Base-by-base conservation (phyloP, 108 stramenopile species). In the Poteriospumella lacustris region DNA sequence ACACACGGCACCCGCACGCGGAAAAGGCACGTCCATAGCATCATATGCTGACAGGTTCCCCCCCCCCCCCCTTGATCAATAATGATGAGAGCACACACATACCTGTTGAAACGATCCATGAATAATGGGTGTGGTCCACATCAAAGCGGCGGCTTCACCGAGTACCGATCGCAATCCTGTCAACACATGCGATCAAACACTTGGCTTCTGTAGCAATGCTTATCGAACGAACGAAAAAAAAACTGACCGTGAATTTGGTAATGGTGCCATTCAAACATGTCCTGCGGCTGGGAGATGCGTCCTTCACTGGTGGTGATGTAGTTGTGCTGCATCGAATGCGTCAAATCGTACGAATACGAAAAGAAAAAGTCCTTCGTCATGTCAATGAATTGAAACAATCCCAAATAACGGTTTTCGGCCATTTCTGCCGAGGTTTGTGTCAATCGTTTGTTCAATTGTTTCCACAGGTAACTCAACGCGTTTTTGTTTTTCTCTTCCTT, bases 241-340 rank as follows among this genome's bases (percentile, higher is more conserved):
- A n/a, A n/a, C n/a, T n/a, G n/a, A n/a, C n/a, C 60, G 9, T 91
- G 81, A 0, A 93, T 94, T 70, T 91, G 89, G 80, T 95, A 95
- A 68, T 89, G 89, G 78, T 99, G 96, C 97, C 96, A 97, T 0
- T 91, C 91, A 82, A 93, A 97, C 92, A 95, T 95, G 75, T 94
- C 92, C 85, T 95, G 77, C 9, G 58, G 29, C 29, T 39, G 73
- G 12, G 19, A 12, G 1, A 79, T 1, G 64, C 68, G 40, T 85
- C 26, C 52, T 41, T 42, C 82, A 42, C 89, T 88, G 44, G 91
- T 91, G 26, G 91, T 82, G n/a, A 94, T 70, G 78, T 94, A 91
- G 78, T 97, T 96, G 75, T 95, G 91, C 79, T 99, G 97, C 58
- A 97, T 78, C 67, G 90, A 90, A 67, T 91, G 78, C 26, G 96